These are phyloP conservation scores for Phytophthora boehmeriae DNA, from an alignment of 352 stramenopile species.

Conservation along the genomic window DNA sequence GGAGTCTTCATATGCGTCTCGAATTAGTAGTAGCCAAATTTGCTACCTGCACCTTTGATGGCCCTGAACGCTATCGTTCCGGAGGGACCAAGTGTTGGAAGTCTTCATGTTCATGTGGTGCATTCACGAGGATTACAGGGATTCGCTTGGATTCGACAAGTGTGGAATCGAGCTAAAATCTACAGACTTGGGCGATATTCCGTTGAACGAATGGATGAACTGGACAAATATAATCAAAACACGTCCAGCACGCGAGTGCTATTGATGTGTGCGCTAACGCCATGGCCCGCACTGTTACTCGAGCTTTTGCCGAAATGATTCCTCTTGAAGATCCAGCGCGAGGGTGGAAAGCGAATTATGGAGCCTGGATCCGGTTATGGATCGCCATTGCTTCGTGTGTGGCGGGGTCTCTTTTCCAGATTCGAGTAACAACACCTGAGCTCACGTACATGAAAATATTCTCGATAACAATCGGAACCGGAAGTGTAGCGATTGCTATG, in stretches of 20 bases:
- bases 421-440: constrained; percentile 6
- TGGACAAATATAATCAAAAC: constrained; percentile 13
- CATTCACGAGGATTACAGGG: not conserved
- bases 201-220: not conserved
- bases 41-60: no score
- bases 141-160: not conserved
- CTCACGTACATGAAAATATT: constrained; percentile 5
- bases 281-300: constrained; percentile 12
- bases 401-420: constrained; percentile 7
- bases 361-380: constrained; percentile 4
- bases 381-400: constrained; percentile 5
- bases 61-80: not conserved
- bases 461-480: constrained; percentile 3
- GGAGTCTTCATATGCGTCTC: no score
- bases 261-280: constrained; percentile 12
- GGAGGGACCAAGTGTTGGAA: not conserved
- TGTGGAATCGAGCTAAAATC: constrained; percentile 12
- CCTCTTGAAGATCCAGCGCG: constrained; percentile 21
- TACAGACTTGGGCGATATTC: constrained; percentile 18
- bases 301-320: constrained; percentile 19
- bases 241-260: constrained; percentile 5
- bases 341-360: constrained; percentile 15
- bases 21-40: no score
- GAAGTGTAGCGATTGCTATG: not conserved
- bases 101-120: not conserved